Conservation (phyloP, 2,329 filamentous ascomycete genomes). For the Juglanconis juglandina region DNA sequence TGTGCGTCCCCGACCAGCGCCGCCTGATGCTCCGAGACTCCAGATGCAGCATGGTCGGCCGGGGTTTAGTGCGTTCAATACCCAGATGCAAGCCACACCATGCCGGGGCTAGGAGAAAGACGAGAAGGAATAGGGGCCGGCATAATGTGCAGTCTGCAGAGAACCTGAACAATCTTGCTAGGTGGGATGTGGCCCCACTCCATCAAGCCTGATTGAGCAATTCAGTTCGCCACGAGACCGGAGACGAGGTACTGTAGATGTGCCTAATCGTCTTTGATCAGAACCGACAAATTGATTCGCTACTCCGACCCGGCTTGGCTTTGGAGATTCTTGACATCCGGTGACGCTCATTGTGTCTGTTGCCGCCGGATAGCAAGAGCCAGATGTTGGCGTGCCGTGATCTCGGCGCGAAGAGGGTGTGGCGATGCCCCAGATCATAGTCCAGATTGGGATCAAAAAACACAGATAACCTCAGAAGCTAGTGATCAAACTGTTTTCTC, state of each 20-base stretch:
- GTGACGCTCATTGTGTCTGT: no score
- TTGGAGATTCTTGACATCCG: no score
- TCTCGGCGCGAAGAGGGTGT: no score
- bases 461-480: no score
- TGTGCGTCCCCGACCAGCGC: conserved; percentile 3
- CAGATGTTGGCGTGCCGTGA: no score
- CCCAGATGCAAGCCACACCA: conserved; percentile 12
- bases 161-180: conserved; percentile 17
- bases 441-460: no score
- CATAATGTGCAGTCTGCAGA: conserved; percentile 10
- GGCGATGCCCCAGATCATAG: no score
- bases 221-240: conserved; percentile 1
- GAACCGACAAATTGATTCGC: background rate
- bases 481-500: no score
- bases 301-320: no score
- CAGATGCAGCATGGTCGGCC: conserved; percentile 10
- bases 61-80: background rate
- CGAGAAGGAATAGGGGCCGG: conserved; percentile 2
- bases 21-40: conserved; percentile 5
- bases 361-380: no score
- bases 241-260: no score
- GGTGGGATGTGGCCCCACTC: conserved; percentile 1
- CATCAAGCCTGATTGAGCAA: conserved; percentile 1
- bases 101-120: background rate
- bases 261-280: conserved; percentile 1